phyloP scores from a whole-genome alignment of 129 eudicot genomes.

The Arctium lappa region DNA sequence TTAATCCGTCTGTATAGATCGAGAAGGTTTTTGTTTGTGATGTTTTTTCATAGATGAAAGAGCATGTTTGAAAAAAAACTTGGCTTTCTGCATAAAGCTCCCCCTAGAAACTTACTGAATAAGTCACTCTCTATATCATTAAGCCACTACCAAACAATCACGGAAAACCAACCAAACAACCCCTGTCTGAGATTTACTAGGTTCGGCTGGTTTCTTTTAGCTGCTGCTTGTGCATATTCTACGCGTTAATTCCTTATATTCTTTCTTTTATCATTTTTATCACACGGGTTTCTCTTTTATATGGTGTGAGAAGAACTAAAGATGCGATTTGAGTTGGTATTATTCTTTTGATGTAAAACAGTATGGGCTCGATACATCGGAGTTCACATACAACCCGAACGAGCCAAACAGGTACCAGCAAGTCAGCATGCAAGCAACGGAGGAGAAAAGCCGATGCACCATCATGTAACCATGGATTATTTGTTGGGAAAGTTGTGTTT shows the following conservation, averaged over 20 bases:
- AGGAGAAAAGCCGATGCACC: slow-evolving; percentile 75
- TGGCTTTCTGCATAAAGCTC: no score
- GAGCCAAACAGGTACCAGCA: slow-evolving; percentile 69
- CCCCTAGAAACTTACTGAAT: no score
- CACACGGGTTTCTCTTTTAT: background rate
- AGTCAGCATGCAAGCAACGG: slow-evolving; percentile 50
- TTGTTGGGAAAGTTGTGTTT: background rate
- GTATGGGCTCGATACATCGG: slow-evolving; percentile 96
- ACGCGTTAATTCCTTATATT: background rate
- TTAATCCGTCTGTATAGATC: no score
- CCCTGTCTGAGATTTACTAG: no score
- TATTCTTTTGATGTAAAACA: slow-evolving; percentile 22
- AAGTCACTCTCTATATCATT: no score
- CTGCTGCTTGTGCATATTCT: no score
- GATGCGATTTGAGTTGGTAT: background rate
- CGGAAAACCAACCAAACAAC: no score
- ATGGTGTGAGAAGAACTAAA: background rate
- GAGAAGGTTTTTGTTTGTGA: no score
- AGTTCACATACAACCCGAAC: slow-evolving; percentile 90
- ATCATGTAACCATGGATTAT: slow-evolving; percentile 47
- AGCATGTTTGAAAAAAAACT: no score
- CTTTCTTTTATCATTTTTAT: background rate
- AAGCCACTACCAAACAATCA: no score
- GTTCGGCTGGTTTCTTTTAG: no score
- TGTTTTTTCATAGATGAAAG: no score